These are phyloP conservation scores for Wallacemonas sp. DNA, from an alignment of 208 protist species.

Conservation along the genomic window DNA sequence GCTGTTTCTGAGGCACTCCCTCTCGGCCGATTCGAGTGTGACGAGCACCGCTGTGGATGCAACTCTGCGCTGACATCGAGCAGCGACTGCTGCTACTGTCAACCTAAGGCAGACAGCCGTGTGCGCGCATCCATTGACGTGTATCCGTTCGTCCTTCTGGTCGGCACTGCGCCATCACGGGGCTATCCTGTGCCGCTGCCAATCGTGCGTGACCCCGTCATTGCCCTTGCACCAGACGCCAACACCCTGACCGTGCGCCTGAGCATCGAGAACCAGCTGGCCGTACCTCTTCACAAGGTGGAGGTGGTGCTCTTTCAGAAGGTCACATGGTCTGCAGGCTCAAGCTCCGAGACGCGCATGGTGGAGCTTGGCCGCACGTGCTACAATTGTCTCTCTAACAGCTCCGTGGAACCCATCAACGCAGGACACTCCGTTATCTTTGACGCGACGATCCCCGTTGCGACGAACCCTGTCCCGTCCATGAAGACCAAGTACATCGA, in stretches of 20 bases:
- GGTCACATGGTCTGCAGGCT: not conserved
- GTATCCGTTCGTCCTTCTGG: constrained; percentile 3
- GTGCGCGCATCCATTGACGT: constrained; percentile 1
- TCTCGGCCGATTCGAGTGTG: not conserved
- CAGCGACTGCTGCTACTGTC: constrained; percentile 1
- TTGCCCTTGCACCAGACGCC: not conserved
- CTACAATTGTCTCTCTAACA: not conserved
- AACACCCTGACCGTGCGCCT: constrained; percentile 13
- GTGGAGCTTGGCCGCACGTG: not conserved
- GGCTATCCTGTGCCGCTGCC: not conserved
- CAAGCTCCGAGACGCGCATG: not conserved
- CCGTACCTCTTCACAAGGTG: constrained; percentile 1
- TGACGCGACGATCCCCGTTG: not conserved
- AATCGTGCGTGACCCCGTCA: not conserved
- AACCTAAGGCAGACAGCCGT: not conserved
- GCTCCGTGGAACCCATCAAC: not conserved
- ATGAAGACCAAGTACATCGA: constrained; percentile 13
- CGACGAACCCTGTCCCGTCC: not conserved
- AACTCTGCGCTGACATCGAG: not conserved
- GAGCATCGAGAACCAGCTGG: not conserved
- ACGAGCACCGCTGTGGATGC: constrained; percentile 6
- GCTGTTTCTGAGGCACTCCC: constrained; percentile 8
- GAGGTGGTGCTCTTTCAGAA: not conserved
- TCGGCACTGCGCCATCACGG: not conserved
- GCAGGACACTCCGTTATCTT: not conserved